Conservation (phyloP, 2,329 filamentous ascomycete genomes). For the Neonectria magnoliae region DNA sequence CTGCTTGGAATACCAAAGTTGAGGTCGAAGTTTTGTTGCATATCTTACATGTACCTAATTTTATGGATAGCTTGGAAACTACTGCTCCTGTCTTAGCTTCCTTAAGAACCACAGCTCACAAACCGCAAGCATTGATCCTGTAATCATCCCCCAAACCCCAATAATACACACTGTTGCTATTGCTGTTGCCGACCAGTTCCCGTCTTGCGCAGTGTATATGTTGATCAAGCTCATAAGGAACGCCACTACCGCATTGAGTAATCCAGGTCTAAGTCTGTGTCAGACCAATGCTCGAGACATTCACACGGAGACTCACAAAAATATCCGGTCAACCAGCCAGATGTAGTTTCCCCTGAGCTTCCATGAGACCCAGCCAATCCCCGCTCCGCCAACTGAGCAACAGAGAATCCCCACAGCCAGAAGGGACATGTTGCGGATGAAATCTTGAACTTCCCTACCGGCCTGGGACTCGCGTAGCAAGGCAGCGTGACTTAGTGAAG, state of each 20-base stretch:
- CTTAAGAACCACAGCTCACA: slow-evolving; percentile 14
- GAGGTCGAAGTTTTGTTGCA: too few species aligned
- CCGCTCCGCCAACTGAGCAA: slow-evolving; percentile 3
- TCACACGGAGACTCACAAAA: slow-evolving; percentile 12
- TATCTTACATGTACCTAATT: too few species aligned
- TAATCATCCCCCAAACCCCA: slow-evolving; percentile 1
- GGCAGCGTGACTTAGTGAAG: slow-evolving; percentile 7
- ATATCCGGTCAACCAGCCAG: slow-evolving; percentile 22
- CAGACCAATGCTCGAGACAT: not conserved
- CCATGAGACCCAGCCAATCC: slow-evolving; percentile 18
- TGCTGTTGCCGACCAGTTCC: slow-evolving; percentile 5
- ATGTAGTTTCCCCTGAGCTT: slow-evolving; percentile 19
- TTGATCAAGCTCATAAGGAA: slow-evolving; percentile 13
- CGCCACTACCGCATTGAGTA: slow-evolving; percentile 11
- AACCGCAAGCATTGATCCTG: not conserved
- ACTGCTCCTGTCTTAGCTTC: not conserved
- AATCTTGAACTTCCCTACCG: slow-evolving; percentile 8
- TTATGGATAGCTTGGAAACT: not conserved
- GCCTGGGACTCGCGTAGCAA: slow-evolving; percentile 11
- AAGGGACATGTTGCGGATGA: slow-evolving; percentile 3
- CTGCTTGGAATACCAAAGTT: not conserved
- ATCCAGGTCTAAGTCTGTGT: slow-evolving; percentile 43
- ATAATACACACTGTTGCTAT: slow-evolving; percentile 11
- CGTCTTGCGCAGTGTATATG: slow-evolving; percentile 11
- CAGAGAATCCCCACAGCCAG: slow-evolving; percentile 12